Evolutionary conservation across 2,329 filamentous ascomycete species (phyloP).

Genomic region (Cytospora leucostoma): DNA sequence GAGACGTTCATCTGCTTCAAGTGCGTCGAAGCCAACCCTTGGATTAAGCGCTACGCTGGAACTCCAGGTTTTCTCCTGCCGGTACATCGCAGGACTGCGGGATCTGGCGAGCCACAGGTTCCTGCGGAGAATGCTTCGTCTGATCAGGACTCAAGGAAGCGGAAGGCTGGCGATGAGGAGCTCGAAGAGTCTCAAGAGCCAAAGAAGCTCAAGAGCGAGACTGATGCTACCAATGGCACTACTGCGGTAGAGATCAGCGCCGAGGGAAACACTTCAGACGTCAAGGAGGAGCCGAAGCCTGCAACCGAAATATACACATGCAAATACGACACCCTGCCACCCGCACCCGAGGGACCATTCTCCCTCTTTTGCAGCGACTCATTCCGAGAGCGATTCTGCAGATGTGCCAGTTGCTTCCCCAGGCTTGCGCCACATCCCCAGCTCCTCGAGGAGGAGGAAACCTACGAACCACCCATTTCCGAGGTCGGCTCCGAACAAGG

Average conservation of each 20-base stretch:
- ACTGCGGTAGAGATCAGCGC: slow-evolving; percentile 25
- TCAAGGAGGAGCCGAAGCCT: slow-evolving; percentile 30
- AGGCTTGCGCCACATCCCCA: slow-evolving; percentile 71
- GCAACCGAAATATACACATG: slow-evolving; percentile 41
- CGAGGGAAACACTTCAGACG: slow-evolving; percentile 2
- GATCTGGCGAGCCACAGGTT: slow-evolving; percentile 27
- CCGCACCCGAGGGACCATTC: slow-evolving; percentile 59
- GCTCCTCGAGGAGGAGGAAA: slow-evolving; percentile 90
- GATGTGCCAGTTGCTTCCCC: slow-evolving; percentile 77
- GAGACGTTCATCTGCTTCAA: slow-evolving; percentile 93
- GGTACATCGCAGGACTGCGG: slow-evolving; percentile 53
- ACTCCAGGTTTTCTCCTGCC: slow-evolving; percentile 76
- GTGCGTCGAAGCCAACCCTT: slow-evolving; percentile 82
- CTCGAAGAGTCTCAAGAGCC: slow-evolving; percentile 38
- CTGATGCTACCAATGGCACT: slow-evolving; percentile 30
- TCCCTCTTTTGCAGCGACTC: slow-evolving; percentile 79
- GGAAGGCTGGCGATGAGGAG: slow-evolving; percentile 62
- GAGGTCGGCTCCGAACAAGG: slow-evolving; percentile 58
- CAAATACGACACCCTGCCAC: slow-evolving; percentile 63
- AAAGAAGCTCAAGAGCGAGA: slow-evolving; percentile 57
- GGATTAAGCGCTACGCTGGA: slow-evolving; percentile 88
- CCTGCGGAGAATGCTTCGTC: not conserved
- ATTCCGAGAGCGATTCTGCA: slow-evolving; percentile 83
- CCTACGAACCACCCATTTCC: slow-evolving; percentile 88
- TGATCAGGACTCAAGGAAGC: slow-evolving; percentile 55